Evolutionary conservation across 176 grass and related monocot species (phyloP).

Genomic region (Triticum turgidum): DNA sequence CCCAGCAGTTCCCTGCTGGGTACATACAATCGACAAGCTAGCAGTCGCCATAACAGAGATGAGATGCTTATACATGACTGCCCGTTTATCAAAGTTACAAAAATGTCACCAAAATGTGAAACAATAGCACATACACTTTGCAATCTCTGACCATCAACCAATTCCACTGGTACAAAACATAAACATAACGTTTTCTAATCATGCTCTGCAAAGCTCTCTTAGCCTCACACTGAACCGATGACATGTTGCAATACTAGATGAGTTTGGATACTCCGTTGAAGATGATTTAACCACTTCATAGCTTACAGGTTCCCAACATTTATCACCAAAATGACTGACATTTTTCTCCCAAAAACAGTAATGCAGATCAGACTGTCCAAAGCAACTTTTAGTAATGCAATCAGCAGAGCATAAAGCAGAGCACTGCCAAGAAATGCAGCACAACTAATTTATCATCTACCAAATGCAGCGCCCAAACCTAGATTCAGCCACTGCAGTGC

Average conservation of each 20-base stretch:
- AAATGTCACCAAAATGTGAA: background rate
- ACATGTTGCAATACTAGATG: background rate
- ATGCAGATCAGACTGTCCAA: background rate
- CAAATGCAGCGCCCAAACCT: background rate
- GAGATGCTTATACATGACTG: background rate
- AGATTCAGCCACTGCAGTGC: background rate
- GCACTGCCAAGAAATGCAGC: background rate
- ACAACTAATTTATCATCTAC: background rate
- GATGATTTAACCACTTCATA: background rate
- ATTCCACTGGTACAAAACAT: background rate
- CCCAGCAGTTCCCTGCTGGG: background rate
- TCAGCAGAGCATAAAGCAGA: background rate
- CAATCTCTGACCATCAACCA: background rate
- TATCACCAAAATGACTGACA: background rate
- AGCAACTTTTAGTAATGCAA: background rate
- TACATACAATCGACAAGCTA: background rate
- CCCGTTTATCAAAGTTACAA: background rate
- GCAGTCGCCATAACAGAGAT: background rate
- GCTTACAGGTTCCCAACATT: background rate
- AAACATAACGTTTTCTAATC: background rate
- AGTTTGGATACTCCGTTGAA: background rate
- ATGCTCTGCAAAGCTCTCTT: background rate
- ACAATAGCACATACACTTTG: background rate
- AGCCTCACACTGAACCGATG: background rate
- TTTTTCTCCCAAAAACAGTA: background rate